Conservation (phyloP, 108 stramenopile genomes). For the Nannochloropsis granulata region DNA sequence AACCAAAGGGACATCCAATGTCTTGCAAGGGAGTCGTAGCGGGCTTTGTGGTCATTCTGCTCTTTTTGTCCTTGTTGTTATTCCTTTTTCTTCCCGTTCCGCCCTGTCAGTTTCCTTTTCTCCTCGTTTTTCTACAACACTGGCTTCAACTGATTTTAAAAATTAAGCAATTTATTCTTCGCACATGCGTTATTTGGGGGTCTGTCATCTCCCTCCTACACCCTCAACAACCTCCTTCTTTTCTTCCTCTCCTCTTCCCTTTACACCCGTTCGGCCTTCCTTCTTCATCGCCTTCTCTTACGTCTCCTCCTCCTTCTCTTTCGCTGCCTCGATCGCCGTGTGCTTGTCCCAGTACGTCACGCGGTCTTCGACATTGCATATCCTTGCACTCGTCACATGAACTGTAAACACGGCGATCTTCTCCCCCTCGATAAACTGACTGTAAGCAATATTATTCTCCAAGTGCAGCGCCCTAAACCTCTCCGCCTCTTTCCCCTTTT, state of each 20-base stretch:
- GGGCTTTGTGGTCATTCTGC: no score
- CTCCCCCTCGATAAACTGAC: background rate
- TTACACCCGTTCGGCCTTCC: background rate
- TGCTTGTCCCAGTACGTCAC: background rate
- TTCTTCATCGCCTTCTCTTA: background rate
- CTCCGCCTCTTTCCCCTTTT: background rate
- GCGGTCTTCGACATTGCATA: background rate
- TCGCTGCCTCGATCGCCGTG: background rate
- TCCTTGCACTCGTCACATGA: background rate
- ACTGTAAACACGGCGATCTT: background rate
- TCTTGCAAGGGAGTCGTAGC: no score
- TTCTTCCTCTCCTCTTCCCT: background rate
- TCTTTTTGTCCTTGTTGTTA: background rate
- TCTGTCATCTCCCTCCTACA: no score
- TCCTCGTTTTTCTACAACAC: background rate
- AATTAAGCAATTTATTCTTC: no score
- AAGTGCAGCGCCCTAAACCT: background rate
- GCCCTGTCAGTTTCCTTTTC: background rate
- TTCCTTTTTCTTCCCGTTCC: background rate
- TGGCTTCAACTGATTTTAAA: background rate
- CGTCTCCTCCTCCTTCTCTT: background rate
- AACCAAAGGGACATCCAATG: no score
- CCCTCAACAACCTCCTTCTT: background rate
- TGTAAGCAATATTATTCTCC: background rate
- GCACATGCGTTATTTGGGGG: no score